phyloP scores from a whole-genome alignment of 495 filamentous ascomycete genomes.

The Daldinia childiae region DNA sequence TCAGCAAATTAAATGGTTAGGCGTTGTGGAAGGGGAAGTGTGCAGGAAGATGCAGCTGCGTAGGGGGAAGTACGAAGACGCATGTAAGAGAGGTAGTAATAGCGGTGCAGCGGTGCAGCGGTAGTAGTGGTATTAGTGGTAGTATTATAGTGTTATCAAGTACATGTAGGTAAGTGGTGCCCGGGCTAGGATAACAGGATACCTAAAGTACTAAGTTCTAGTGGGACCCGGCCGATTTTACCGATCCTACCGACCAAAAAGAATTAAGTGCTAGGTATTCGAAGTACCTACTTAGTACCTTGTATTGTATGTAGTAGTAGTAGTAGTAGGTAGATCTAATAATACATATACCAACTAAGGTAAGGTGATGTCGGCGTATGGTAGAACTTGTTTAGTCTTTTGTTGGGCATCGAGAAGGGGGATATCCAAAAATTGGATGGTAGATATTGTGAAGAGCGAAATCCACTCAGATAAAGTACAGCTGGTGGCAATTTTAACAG shows the following conservation, averaged over 20 bases:
- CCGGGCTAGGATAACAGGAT: not conserved
- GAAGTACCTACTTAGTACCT: not conserved
- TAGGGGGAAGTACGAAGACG: conserved; percentile 14
- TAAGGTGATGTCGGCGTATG: not conserved
- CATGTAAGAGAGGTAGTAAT: conserved; percentile 4
- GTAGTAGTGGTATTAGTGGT: not conserved
- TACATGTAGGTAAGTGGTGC: conserved; percentile 3
- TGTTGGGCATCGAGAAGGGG: not conserved
- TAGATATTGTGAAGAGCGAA: not conserved
- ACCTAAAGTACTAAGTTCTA: not conserved
- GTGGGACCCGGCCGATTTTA: not conserved
- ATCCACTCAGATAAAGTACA: not conserved
- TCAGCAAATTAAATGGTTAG: conserved; percentile 35
- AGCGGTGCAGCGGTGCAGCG: not conserved
- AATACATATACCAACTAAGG: not conserved
- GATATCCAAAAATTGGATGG: not conserved
- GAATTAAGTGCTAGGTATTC: not conserved
- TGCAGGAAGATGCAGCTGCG: conserved; percentile 20
- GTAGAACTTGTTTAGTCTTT: not conserved
- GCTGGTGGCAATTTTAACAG: not conserved
- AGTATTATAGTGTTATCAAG: not conserved
- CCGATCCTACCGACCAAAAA: not conserved
- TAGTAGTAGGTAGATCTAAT: too few species aligned
- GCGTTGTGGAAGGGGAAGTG: conserved; percentile 37
- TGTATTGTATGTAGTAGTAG: too few species aligned